These are phyloP conservation scores for Phytophthora quininea DNA, from an alignment of 352 stramenopile genomes.

Conservation along the genomic window DNA sequence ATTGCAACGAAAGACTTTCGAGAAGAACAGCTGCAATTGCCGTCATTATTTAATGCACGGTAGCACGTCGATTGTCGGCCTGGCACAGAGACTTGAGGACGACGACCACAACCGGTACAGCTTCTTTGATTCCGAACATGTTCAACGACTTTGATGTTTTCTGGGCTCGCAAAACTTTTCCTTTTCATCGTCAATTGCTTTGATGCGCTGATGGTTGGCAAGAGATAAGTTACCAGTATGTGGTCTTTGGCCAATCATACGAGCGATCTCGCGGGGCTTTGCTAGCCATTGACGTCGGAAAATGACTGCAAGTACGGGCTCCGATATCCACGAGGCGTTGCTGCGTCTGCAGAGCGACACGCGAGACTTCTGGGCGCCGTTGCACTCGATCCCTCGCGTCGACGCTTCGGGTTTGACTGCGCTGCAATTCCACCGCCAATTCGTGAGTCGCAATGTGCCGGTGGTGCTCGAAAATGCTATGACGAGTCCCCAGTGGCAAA, in stretches of 20 bases:
- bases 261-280: not conserved
- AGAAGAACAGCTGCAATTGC: too few species aligned
- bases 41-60: not conserved
- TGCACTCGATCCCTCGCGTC: conserved; percentile 55
- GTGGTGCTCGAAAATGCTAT: conserved; percentile 79
- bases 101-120: too few species aligned
- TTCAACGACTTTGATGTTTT: not conserved
- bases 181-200: too few species aligned
- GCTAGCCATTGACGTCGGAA: not conserved
- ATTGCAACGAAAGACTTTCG: not conserved
- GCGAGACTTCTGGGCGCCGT: conserved; percentile 74
- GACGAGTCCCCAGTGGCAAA: conserved; percentile 56
- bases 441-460: conserved; percentile 78
- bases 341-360: conserved; percentile 62
- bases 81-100: too few species aligned
- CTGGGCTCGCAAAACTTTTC: too few species aligned
- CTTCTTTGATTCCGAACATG: too few species aligned
- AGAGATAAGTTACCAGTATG: too few species aligned
- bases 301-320: not conserved
- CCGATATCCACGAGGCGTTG: conserved; percentile 19
- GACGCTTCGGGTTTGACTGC: conserved; percentile 48
- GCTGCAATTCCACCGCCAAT: conserved; percentile 76
- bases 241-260: too few species aligned
- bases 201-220: too few species aligned
- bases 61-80: not conserved